These are phyloP conservation scores for Chimonanthus salicifolius DNA, from an alignment of 164 flowering plant species.

Conservation along the genomic window DNA sequence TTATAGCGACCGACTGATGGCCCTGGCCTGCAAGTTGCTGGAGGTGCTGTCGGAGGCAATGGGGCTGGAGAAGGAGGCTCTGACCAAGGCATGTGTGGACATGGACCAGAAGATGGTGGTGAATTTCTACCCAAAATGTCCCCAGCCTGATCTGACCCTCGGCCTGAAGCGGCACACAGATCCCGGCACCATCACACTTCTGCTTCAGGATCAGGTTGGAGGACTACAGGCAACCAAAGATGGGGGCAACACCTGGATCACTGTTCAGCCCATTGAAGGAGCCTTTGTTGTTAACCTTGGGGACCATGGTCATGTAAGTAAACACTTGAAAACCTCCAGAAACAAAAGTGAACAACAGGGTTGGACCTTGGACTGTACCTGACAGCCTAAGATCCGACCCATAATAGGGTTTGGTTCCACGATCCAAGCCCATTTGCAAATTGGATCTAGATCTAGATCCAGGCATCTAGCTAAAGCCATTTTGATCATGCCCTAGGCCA, in stretches of 20 bases:
- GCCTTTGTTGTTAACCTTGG: slow-evolving; percentile 89
- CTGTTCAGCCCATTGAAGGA: slow-evolving; percentile 74
- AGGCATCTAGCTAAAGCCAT: too few relatives aligned
- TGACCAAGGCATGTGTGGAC: slow-evolving; percentile 76
- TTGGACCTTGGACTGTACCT: too few relatives aligned
- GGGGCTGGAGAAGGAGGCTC: slow-evolving; percentile 69
- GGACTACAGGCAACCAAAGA: slow-evolving; percentile 87
- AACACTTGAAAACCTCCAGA: too few relatives aligned
- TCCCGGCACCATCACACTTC: slow-evolving; percentile 81
- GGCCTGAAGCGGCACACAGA: slow-evolving; percentile 91
- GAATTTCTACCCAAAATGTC: slow-evolving; percentile 79
- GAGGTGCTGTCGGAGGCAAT: slow-evolving; percentile 76
- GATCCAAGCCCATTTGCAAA: too few relatives aligned
- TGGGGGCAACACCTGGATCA: slow-evolving; percentile 76
- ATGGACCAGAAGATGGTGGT: slow-evolving; percentile 88
- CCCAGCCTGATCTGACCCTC: slow-evolving; percentile 79
- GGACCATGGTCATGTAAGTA: slow-evolving; percentile 84
- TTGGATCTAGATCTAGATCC: too few relatives aligned
- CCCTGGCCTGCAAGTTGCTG: slow-evolving; percentile 64
- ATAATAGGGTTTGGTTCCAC: too few relatives aligned
- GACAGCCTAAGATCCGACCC: too few relatives aligned
- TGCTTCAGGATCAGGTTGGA: slow-evolving; percentile 79
- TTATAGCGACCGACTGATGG: slow-evolving; percentile 76
- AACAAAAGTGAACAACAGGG: too few relatives aligned
- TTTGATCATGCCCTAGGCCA: too few relatives aligned